Evolutionary conservation across 805 yeast genomes (phyloP).

Genomic region (Wickerhamomyces rabaulensis): DNA sequence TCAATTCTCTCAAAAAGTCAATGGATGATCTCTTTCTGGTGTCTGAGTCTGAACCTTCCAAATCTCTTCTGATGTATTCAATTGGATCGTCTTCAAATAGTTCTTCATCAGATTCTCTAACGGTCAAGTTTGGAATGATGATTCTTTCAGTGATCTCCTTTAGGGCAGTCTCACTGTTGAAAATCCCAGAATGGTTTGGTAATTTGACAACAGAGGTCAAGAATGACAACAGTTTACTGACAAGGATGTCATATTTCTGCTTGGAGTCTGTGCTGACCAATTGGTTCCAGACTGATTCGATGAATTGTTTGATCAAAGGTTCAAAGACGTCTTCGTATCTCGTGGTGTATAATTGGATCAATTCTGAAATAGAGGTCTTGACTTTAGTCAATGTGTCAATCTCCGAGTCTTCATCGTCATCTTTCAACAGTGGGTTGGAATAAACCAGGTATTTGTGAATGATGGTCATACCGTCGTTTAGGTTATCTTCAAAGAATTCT

Average conservation of each 20-base stretch:
- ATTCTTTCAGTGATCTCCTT: constrained; percentile 77
- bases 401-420: constrained; percentile 59
- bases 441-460: constrained; percentile 76
- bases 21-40: constrained; percentile 92
- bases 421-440: constrained; percentile 47
- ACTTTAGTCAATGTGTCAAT: constrained; percentile 65
- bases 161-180: constrained; percentile 56
- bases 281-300: constrained; percentile 76
- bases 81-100: constrained; percentile 96
- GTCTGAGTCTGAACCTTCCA: constrained; percentile 93
- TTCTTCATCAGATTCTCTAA: constrained; percentile 88
- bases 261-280: constrained; percentile 61
- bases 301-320: constrained; percentile 69
- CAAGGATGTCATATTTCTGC: constrained; percentile 78
- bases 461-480: constrained; percentile 69
- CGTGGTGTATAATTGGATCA: constrained; percentile 79
- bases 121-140: constrained; percentile 79
- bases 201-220: constrained; percentile 75
- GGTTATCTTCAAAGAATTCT: constrained; percentile 92
- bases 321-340: constrained; percentile 91
- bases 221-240: constrained; percentile 74
- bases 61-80: constrained; percentile 83
- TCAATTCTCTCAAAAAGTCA: constrained; percentile 82
- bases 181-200: constrained; percentile 60
- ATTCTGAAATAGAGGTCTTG: constrained; percentile 79